Evolutionary conservation across 2,329 filamentous ascomycete species (phyloP).

Genomic region (Colletotrichum melonis): DNA sequence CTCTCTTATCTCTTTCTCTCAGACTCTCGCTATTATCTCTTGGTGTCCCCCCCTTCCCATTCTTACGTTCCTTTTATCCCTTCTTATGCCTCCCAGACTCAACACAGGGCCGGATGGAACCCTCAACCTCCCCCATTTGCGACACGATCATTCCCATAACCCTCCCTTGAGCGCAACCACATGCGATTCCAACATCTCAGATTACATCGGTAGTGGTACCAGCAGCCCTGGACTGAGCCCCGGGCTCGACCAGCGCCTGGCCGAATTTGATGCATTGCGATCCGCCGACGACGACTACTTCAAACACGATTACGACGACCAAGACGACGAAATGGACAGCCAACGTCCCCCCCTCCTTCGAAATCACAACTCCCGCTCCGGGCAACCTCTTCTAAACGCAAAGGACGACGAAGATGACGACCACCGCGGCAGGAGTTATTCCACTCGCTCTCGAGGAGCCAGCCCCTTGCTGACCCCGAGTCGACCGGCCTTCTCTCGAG

Average conservation of each 20-base stretch:
- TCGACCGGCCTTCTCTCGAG: slow-evolving; percentile 51
- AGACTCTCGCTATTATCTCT: slow-evolving; percentile 3
- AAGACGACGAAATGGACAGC: slow-evolving; percentile 53
- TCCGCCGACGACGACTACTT: slow-evolving; percentile 38
- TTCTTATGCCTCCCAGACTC: slow-evolving; percentile 36
- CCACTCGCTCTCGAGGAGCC: slow-evolving; percentile 28
- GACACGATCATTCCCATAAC: slow-evolving; percentile 12
- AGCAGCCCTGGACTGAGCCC: slow-evolving; percentile 25
- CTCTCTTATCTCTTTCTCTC: neutral
- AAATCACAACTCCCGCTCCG: slow-evolving; percentile 58
- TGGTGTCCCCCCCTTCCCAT: neutral
- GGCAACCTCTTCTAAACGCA: slow-evolving; percentile 54
- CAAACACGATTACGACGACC: slow-evolving; percentile 46
- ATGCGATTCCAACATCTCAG: slow-evolving; percentile 36
- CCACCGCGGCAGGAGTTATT: slow-evolving; percentile 35
- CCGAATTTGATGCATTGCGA: slow-evolving; percentile 35
- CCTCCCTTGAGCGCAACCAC: slow-evolving; percentile 30
- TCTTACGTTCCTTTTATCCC: slow-evolving; percentile 23
- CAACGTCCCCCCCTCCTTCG: slow-evolving; percentile 59
- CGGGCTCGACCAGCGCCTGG: slow-evolving; percentile 32
- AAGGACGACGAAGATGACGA: slow-evolving; percentile 43
- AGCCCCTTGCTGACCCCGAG: slow-evolving; percentile 34
- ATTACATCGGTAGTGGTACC: slow-evolving; percentile 33
- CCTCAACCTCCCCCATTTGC: slow-evolving; percentile 27
- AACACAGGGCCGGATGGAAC: slow-evolving; percentile 31